Base-by-base conservation (phyloP, 1,284 basidiomycete species). In the Rhizopogon parksii region DNA sequence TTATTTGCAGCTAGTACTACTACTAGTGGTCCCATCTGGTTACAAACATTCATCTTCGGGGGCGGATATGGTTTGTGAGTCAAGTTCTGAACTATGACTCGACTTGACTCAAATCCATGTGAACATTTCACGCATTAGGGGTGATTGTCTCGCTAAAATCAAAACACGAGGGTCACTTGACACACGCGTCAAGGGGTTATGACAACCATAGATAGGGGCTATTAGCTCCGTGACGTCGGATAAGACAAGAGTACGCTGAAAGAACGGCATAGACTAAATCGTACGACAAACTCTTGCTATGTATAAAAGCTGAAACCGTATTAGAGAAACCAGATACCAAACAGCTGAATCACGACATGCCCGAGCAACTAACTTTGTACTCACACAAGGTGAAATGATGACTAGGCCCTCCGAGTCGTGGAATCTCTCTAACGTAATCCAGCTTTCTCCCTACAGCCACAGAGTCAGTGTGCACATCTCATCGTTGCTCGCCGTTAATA, bases 361-460 rank as follows among this genome's bases (percentile, higher is more conserved):
- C 37, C 38, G 36, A 53, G 11, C 56, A 54, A 47, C 27, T 51
- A 12, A 54, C 55, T 6, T 25, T 54, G 36, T 52, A 57, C 35
- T 53, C 36, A 36, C 8, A 30, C 36, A 51, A 48, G 49, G 50
- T 49, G 27, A 4, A 46, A 45, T n/a, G 2, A 12, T 24, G 12
- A 37, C 42, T 37, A 36, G 11, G 25, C 11, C 14, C 9, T 50
- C 4, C 4, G 21, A 24, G 21, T 9, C 17, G n/a, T 32, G 8
- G 3, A n/a, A 3, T 9, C 17, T 2, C 5, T 6, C 14, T 15
- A n/a, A 21, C 34, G 19, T 6, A 4, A 30, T n/a, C 11, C 9
- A 57, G 56, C 12, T 36, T 5, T 57, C 49, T 1, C 56, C 55
- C 3, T 45, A 37, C 25, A 37, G 43, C 8, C 46, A 57, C 25